Percentiles rank a stretch among this genome's conserved stretches.
phyloP scores from a whole-genome alignment of 2,329 filamentous ascomycete species.

The Colletotrichum falcatum region DNA sequence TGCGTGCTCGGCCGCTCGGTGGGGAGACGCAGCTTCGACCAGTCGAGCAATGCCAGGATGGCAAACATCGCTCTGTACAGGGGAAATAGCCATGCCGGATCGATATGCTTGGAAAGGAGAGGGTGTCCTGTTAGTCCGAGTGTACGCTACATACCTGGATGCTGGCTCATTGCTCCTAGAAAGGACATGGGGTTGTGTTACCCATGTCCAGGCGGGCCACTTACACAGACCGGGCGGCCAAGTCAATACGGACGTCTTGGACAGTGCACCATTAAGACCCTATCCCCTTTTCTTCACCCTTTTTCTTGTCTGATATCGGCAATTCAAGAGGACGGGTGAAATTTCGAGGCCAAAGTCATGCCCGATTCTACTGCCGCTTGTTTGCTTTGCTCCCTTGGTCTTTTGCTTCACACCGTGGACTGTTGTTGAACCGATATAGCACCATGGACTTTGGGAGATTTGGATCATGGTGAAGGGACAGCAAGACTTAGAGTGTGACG shows the following conservation, averaged over 20 bases:
- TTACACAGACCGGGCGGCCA: neutral
- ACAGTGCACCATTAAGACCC: neutral
- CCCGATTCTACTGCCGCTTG: neutral
- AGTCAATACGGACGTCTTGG: neutral
- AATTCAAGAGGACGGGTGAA: neutral
- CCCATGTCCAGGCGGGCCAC: constrained; percentile 21
- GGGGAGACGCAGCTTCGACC: neutral
- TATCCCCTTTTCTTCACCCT: neutral
- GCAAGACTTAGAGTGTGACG: neutral
- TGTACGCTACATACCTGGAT: constrained; percentile 3
- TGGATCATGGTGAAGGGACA: neutral
- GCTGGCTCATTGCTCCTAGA: constrained; percentile 15
- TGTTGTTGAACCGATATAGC: neutral
- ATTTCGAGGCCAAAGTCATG: neutral
- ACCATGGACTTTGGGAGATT: neutral
- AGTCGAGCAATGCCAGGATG: neutral
- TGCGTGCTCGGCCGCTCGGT: constrained; percentile 9
- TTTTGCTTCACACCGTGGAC: neutral
- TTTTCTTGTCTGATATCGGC: neutral
- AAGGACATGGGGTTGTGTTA: neutral
- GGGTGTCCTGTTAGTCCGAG: constrained; percentile 1
- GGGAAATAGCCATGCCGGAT: constrained; percentile 1
- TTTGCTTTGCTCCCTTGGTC: neutral
- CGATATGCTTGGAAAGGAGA: constrained; percentile 1
- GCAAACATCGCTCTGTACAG: constrained; percentile 17